phyloP scores from a whole-genome alignment of 2,329 filamentous ascomycete species.

The Ceratocystis ficicola region DNA sequence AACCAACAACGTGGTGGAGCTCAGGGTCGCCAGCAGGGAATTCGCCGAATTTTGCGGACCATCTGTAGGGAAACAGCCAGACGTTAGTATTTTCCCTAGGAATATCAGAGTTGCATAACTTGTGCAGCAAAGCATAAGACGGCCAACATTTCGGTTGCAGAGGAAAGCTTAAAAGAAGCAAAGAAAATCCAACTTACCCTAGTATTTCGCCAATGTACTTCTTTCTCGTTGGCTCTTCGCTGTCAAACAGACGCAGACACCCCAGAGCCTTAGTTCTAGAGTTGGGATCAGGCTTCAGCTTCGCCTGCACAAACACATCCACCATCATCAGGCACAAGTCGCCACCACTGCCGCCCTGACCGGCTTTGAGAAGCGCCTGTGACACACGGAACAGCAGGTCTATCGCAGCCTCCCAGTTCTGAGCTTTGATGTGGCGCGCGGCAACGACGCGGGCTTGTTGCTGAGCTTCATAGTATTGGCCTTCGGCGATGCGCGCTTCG shows the following conservation, averaged over 20 bases:
- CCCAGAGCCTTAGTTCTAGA: constrained; percentile 66
- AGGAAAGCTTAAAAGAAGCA: not conserved
- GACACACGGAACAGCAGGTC: constrained; percentile 79
- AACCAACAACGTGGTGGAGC: constrained; percentile 81
- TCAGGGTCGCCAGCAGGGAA: constrained; percentile 88
- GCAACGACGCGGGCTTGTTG: constrained; percentile 95
- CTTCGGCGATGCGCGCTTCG: constrained; percentile 77
- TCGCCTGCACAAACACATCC: constrained; percentile 82
- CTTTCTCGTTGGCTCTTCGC: constrained; percentile 81
- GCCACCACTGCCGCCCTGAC: constrained; percentile 86
- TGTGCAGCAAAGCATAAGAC: not conserved
- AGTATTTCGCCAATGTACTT: constrained; percentile 82
- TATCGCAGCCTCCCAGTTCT: constrained; percentile 73
- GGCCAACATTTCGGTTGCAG: too few relatives aligned
- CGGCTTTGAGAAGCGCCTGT: constrained; percentile 72
- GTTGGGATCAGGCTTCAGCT: constrained; percentile 61
- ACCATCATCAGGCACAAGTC: constrained; percentile 79
- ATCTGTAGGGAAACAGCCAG: constrained; percentile 32
- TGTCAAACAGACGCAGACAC: constrained; percentile 66
- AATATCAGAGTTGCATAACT: not conserved
- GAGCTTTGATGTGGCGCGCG: constrained; percentile 79
- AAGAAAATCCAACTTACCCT: constrained; percentile 38
- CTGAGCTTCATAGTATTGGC: constrained; percentile 94
- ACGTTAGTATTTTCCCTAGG: not conserved
- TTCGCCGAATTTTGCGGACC: constrained; percentile 76